Base-by-base conservation (phyloP, 2,329 filamentous ascomycete species). In the Blastomyces gilchristii region DNA sequence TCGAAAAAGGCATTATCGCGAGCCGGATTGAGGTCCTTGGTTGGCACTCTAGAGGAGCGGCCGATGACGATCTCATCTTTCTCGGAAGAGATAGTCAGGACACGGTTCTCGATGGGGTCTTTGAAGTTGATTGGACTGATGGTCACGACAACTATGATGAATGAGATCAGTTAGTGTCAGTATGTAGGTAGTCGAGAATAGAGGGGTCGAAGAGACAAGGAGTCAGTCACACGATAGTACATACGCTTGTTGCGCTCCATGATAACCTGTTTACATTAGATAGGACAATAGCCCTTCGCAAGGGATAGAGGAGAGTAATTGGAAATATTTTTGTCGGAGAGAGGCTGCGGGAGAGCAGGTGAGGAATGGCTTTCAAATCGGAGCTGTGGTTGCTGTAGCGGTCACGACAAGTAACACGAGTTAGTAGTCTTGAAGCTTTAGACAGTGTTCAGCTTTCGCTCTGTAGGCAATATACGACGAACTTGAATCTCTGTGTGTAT, bases 1-100 rank as follows among this genome's bases (percentile, higher is more conserved):
- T 79, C 75, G 65, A 79, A 80, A 69, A 74, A 76, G 41, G 70
- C 75, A 71, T 80, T 80, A 50, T 76, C 62, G n/a, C 61, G 49
- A 25, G 68, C 66, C 7, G 78, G 75, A 3, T 67, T 56, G 1
- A 78, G 71, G 53, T 73, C 71, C 63, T 76, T 76, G 1, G 63
- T 61, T 39, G 72, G 72, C 22, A 72, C 75, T 58, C 74, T 77
- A 4, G 77, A 79, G 7, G 77, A 71, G 63, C 78, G 73, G 39
- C 78, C 78, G 62, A 80, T 73, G 18, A 71, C 66, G 57, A 76
- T 63, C 18, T 63, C 49, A 54, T 72, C 71, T 47, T 68, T 67
- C 28, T 68, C 64, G 5, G 68, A 62, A 2, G 67, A 64, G 49
- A 79, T 71, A 47, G 68, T 71, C 45, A 79, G 63, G 41, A 65